Base-by-base conservation (phyloP, 768 basidiomycete species). In the Cystobasidium onofrii region DNA sequence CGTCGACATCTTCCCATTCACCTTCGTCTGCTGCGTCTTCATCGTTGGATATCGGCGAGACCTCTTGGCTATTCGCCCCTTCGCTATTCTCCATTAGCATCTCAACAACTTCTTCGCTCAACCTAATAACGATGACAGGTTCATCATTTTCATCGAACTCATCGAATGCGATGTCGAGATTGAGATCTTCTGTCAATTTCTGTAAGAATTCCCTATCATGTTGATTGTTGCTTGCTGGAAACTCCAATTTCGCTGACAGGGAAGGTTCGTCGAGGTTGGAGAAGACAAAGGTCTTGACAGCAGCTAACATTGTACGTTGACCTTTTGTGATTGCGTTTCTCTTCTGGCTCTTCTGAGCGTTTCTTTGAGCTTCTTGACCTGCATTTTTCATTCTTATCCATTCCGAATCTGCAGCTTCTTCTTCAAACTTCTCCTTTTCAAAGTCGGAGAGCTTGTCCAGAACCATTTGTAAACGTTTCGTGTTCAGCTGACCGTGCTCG, bases 351-450 rank as follows among this genome's bases (percentile, higher is more conserved):
- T 73, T 73, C 41, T 64, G 27, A 12, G 62, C 65, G 23, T 60
- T 34, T 20, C 66, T 75, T 43, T 17, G 44, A 15, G 64, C 25
- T 82, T 71, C 69, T 44, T 60, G 29, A n/a, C 54, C 69, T 29
- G 69, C 83, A 79, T 93, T 92, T 83, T 97, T 96, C 15, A 93
- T 91, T 82, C 92, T 94, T 81, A 89, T 90, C 91, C 92, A 97
- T 77, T 88, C 93, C 77, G 87, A 75, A 80, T 98, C 95, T 7
- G 88, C 87, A 76, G 89, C 90, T 80, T 95, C 94, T 81, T 87
- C 89, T 84, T 96, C 89, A 76, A 95, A 99, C 1, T 91, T 85
- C 72, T 95, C 93, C 71, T 86, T 84, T 81, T 99, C 96, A 86
- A 91, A 92, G 13, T 85, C 82, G 1, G 87, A 86, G 86, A 99